Percentiles rank a stretch among this genome's conserved stretches.
Evolutionary conservation across 306 rosid species (phyloP).

Genomic region (Styphnolobium japonicum): DNA sequence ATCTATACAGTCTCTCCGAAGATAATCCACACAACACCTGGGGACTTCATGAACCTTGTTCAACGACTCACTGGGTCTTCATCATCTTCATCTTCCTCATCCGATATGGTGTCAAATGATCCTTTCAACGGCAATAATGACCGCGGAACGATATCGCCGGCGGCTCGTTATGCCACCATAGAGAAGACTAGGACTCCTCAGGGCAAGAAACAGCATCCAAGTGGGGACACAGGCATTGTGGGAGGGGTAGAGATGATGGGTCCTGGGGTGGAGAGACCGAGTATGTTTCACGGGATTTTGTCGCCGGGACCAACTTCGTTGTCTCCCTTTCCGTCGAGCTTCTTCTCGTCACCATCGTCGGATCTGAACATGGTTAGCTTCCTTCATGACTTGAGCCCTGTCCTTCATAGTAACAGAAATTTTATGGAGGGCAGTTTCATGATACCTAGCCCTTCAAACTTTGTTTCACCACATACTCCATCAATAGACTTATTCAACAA

Average conservation of each 20-base stretch:
- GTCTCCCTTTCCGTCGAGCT: slow-evolving; percentile 51
- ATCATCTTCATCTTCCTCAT: slow-evolving; percentile 7
- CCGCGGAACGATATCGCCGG: slow-evolving; percentile 21
- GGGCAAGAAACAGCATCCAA: not conserved
- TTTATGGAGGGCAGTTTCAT: slow-evolving; percentile 51
- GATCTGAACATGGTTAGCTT: slow-evolving; percentile 41
- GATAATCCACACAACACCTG: slow-evolving; percentile 62
- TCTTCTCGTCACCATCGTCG: slow-evolving; percentile 37
- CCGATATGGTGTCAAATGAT: not conserved
- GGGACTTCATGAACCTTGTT: slow-evolving; percentile 63
- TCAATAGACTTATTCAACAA: slow-evolving; percentile 62
- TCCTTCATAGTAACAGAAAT: slow-evolving; percentile 30
- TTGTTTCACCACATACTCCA: slow-evolving; percentile 34
- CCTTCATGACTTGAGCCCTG: slow-evolving; percentile 61
- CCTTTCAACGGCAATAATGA: not conserved
- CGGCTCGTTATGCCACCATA: slow-evolving; percentile 27
- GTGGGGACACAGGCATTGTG: not conserved
- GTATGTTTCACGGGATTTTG: slow-evolving; percentile 64
- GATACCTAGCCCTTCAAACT: slow-evolving; percentile 55
- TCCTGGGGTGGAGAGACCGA: slow-evolving; percentile 25
- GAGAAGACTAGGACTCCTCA: slow-evolving; percentile 37
- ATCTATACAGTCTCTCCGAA: slow-evolving; percentile 70
- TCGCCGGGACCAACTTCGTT: slow-evolving; percentile 75
- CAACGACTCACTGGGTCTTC: slow-evolving; percentile 64
- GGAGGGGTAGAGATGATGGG: slow-evolving; percentile 20